These are phyloP conservation scores for Excoecaria cochinchinensis DNA, from an alignment of 345 rosid genomes.

Conservation along the genomic window DNA sequence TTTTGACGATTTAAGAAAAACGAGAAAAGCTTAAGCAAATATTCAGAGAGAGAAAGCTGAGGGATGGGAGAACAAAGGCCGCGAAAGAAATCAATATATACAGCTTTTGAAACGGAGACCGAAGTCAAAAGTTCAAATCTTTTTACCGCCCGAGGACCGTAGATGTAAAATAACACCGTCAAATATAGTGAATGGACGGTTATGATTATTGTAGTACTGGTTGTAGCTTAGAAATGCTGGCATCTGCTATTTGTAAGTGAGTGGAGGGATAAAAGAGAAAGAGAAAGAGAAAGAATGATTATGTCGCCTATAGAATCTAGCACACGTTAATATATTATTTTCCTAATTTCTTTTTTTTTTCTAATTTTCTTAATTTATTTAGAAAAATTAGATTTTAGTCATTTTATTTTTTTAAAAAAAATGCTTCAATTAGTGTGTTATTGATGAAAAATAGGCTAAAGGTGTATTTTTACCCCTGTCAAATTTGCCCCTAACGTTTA, in stretches of 20 bases:
- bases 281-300: slow-evolving; percentile 19
- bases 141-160: neutral
- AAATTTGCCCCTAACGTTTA: no score
- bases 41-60: neutral
- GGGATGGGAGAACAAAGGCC: slow-evolving; percentile 4
- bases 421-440: no score
- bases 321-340: neutral
- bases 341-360: neutral
- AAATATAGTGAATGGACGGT: neutral
- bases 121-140: slow-evolving; percentile 3
- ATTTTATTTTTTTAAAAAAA: no score
- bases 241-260: neutral
- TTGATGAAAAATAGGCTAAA: no score
- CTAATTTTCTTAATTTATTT: no score
- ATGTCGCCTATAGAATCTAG: slow-evolving; percentile 22
- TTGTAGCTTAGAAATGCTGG: neutral
- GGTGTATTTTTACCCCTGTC: no score
- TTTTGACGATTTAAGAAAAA: neutral
- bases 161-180: neutral
- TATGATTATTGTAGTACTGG: neutral
- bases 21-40: neutral
- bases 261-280: slow-evolving; percentile 6
- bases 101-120: neutral
- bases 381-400: no score
- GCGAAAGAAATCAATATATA: slow-evolving; percentile 11